Conservation (phyloP, 352 stramenopile species). For the Pythium myriotylum region DNA sequence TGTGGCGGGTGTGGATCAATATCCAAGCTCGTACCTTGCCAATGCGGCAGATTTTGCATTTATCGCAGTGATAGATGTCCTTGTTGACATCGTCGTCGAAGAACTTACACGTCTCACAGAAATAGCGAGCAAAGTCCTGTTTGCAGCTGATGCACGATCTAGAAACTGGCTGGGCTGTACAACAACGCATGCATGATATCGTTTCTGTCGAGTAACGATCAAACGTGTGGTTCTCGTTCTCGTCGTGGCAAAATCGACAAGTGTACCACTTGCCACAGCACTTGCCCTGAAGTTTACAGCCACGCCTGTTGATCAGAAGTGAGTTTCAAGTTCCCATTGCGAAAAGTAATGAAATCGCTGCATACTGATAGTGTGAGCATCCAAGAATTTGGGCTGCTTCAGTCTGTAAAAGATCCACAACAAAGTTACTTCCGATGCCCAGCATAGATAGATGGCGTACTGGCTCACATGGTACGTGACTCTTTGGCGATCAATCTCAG, state of each 20-base stretch:
- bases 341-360: conserved; percentile 8
- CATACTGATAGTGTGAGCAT: conserved; percentile 87
- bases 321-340: background rate
- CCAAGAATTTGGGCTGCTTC: conserved; percentile 66
- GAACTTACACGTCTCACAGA: conserved; percentile 95
- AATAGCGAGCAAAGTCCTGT: conserved; percentile 91
- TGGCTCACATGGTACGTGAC: conserved; percentile 63
- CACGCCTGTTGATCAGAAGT: conserved; percentile 24
- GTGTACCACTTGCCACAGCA: conserved; percentile 91
- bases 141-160: conserved; percentile 75
- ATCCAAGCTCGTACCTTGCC: conserved; percentile 66
- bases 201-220: conserved; percentile 94
- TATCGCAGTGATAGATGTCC: conserved; percentile 98
- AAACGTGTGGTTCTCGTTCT: conserved; percentile 87
- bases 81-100: conserved; percentile 93
- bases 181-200: conserved; percentile 95
- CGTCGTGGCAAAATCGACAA: conserved; percentile 90
- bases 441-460: background rate
- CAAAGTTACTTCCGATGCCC: background rate
- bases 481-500: conserved; percentile 46
- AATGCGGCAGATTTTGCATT: conserved; percentile 97
- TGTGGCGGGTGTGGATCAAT: too few relatives aligned
- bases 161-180: conserved; percentile 70
- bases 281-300: conserved; percentile 81
- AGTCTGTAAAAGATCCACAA: conserved; percentile 38